Conservation (phyloP, 768 basidiomycete genomes). For the Termitomyces heimii region DNA sequence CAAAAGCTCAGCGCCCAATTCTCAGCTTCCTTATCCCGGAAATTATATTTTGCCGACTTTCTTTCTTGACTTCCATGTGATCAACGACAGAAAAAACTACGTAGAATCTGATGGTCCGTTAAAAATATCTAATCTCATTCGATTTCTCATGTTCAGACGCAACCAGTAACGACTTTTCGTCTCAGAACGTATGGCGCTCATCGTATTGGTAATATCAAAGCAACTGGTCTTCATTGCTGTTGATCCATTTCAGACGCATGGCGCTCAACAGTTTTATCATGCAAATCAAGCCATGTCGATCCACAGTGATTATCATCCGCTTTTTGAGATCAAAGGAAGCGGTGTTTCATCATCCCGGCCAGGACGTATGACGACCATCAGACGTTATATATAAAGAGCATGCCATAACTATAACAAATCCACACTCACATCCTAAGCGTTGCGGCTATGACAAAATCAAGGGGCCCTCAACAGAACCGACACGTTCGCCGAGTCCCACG, state of each 20-base stretch:
- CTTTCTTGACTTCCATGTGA: too few relatives aligned
- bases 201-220: too few relatives aligned
- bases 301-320: too few relatives aligned
- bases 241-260: too few relatives aligned
- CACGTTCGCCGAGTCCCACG: neutral
- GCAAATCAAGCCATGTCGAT: too few relatives aligned
- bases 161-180: neutral
- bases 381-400: neutral
- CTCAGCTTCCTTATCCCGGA: conserved; percentile 2
- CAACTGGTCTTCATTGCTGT: too few relatives aligned
- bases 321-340: too few relatives aligned
- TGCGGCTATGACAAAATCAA: neutral
- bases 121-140: neutral
- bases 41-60: conserved; percentile 6
- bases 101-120: neutral
- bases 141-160: neutral
- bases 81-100: too few relatives aligned
- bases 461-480: too few relatives aligned
- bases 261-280: neutral
- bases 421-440: neutral
- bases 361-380: too few relatives aligned
- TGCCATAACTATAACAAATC: neutral
- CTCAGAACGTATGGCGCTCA: neutral
- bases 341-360: too few relatives aligned
- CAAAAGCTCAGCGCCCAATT: conserved; percentile 2